Conservation (phyloP, 768 basidiomycete genomes). For the Amanita pseudoporphyria region DNA sequence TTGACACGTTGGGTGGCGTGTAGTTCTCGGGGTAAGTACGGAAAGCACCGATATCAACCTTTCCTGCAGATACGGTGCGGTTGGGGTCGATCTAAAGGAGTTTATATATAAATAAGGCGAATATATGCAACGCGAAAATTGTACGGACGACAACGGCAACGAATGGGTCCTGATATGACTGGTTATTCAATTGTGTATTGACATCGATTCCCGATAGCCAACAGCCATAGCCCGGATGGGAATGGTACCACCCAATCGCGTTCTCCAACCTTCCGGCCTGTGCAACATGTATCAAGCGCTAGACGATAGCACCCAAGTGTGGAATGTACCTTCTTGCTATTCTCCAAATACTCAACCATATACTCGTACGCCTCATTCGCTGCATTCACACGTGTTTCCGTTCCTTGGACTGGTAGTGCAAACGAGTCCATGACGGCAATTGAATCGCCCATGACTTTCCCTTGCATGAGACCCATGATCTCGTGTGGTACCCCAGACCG, state of each 20-base stretch:
- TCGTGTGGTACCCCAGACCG: slow-evolving; percentile 96
- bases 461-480: slow-evolving; percentile 99
- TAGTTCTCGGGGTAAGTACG: slow-evolving; percentile 95
- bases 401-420: slow-evolving; percentile 94
- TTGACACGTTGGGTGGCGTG: slow-evolving; percentile 60
- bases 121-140: background rate
- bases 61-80: slow-evolving; percentile 95
- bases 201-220: slow-evolving; percentile 99
- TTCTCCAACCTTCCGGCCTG: slow-evolving; percentile 81
- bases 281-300: slow-evolving; percentile 1
- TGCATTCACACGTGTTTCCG: slow-evolving; percentile 96
- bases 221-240: slow-evolving; percentile 98
- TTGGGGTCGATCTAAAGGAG: slow-evolving; percentile 83
- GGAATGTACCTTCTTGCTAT: slow-evolving; percentile 60
- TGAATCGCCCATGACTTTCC: slow-evolving; percentile 75
- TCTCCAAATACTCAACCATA: slow-evolving; percentile 90
- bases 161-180: slow-evolving; percentile 93
- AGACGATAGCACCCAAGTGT: background rate
- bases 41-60: slow-evolving; percentile 99
- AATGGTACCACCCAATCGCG: slow-evolving; percentile 96
- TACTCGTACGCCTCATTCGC: slow-evolving; percentile 95
- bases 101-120: background rate
- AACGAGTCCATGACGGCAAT: slow-evolving; percentile 93
- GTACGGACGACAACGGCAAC: slow-evolving; percentile 88
- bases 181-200: slow-evolving; percentile 92